Evolutionary conservation across 2,329 filamentous ascomycete species (phyloP).

Genomic region (Aaosphaeria arxii): DNA sequence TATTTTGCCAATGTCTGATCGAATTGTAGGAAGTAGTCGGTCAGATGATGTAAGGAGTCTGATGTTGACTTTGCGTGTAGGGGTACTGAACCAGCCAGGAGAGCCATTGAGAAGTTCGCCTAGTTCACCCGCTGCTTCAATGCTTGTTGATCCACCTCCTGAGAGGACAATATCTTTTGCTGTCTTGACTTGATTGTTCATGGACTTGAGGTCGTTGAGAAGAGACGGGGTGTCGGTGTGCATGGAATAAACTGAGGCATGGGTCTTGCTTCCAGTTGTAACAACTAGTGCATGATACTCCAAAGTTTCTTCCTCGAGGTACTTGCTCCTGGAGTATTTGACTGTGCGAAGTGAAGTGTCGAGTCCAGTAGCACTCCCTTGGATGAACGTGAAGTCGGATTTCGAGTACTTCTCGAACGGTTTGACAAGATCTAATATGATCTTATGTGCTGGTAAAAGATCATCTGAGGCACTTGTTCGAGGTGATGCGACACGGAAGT

Average conservation of each 20-base stretch:
- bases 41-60: constrained; percentile 44
- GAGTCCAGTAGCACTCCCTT: constrained; percentile 48
- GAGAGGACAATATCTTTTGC: constrained; percentile 47
- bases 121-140: constrained; percentile 50
- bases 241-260: constrained; percentile 43
- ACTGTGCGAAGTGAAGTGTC: constrained; percentile 45
- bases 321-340: constrained; percentile 33
- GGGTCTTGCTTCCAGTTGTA: constrained; percentile 52
- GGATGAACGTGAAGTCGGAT: constrained; percentile 50
- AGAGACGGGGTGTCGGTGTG: constrained; percentile 29
- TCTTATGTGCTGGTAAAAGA: constrained; percentile 46
- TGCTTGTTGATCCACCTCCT: constrained; percentile 49
- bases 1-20: constrained; percentile 36
- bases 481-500: constrained; percentile 53
- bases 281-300: constrained; percentile 56
- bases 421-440: constrained; percentile 49
- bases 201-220: constrained; percentile 29
- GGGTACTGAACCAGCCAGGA: constrained; percentile 37
- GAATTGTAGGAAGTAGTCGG: constrained; percentile 42
- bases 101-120: constrained; percentile 41
- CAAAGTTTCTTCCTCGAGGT: constrained; percentile 30
- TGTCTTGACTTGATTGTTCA: constrained; percentile 30
- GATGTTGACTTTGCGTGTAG: constrained; percentile 35
- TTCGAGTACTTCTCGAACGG: constrained; percentile 50
- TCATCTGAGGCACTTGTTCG: constrained; percentile 50